These are phyloP conservation scores for Quercus lobata DNA, from an alignment of 331 rosid genomes.

Conservation along the genomic window DNA sequence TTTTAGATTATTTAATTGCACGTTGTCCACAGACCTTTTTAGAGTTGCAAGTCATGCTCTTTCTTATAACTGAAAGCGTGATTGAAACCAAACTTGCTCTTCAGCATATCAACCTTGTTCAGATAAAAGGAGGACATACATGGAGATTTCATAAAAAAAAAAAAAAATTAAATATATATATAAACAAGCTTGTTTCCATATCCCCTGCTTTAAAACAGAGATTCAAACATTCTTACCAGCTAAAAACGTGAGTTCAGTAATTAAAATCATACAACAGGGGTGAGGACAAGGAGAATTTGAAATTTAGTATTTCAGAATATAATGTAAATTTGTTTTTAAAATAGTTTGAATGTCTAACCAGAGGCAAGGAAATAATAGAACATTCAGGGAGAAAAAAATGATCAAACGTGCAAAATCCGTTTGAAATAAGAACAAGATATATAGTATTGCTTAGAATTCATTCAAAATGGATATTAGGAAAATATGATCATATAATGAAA, in stretches of 20 bases:
- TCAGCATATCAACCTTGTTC: conserved; percentile 22
- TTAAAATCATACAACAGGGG: no score
- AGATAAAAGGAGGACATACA: not conserved
- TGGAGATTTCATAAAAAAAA: not conserved
- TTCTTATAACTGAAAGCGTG: no score
- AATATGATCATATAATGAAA: no score
- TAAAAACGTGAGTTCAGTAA: not conserved
- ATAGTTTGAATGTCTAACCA: not conserved
- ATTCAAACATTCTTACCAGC: not conserved
- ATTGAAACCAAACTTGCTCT: conserved; percentile 12
- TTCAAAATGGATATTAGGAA: no score
- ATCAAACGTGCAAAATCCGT: no score
- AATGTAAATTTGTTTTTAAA: no score
- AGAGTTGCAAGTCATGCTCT: conserved; percentile 10
- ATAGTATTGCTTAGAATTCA: no score
- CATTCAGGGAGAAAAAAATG: not conserved
- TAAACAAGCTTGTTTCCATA: not conserved
- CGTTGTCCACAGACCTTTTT: conserved; percentile 1
- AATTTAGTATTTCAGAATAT: not conserved
- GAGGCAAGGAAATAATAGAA: not conserved
- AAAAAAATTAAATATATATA: no score
- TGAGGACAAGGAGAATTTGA: not conserved
- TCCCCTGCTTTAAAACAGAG: not conserved
- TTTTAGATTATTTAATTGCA: not conserved
- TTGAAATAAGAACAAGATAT: not conserved